Evolutionary conservation across 306 rosid species (phyloP), one percentile per base, ranked within the genome.

Genomic region (Ochetophila trinervis): DNA sequence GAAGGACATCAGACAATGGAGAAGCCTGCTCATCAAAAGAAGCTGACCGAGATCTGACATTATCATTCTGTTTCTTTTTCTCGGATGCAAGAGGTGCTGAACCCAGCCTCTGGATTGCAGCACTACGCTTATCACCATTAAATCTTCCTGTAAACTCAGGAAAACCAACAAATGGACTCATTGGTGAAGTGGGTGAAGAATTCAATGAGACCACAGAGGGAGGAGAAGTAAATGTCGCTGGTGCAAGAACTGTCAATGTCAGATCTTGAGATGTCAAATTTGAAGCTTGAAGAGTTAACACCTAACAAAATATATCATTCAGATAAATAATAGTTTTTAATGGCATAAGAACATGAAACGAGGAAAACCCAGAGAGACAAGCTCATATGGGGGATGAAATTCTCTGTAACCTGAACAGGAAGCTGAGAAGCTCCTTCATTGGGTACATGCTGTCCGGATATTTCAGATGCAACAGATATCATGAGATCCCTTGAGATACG

Each of bases 241-340:
- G 97, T 67, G 99, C 97, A 65, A 90, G 88, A 74, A 94, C 81
- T 20, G 96, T 94, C 75, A 90, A 74, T 73, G 86, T 88, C 65
- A 90, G 89, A 84, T 88, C 96, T 79, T 88, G 91, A 19, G 88
- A 78, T 55, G 95, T 94, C 83, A 94, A 78, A 82, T 94, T 94
- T 75, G 99, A 87, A 68, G 88, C 97, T 86, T 94, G 95, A 71
- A 94, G 91, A 59, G 97, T 90, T 76, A 94, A 76, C 65, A 90
- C 91, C 99, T 94, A 91, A 69, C 61, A 80, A 82, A 73, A 76
- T 65, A 74, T 80, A 77, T 40, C 32, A 66, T 75, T 67, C 9
- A 57, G 67, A 42, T 67, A 60, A 79, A 48, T 62, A 74, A 60
- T 50, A 63, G 51, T 62, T 69, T 52, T 32, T 21, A 8, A 49